Conservation (phyloP, 768 basidiomycete species). For the Termitomyces heimii region DNA sequence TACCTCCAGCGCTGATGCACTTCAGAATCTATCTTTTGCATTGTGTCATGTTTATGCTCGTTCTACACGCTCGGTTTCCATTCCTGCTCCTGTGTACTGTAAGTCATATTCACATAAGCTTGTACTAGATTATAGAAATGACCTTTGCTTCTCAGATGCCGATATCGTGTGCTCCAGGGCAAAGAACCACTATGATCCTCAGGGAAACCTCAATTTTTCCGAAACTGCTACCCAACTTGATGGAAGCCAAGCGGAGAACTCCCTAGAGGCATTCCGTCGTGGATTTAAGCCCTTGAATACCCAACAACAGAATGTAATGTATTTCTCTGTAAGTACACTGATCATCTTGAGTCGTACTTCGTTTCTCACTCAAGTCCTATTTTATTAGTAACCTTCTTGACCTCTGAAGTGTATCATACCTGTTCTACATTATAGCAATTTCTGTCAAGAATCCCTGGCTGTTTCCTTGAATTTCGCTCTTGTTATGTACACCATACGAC, state of each 20-base stretch:
- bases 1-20: slow-evolving; percentile 41
- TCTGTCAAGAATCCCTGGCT: not conserved
- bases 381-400: not conserved
- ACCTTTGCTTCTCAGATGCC: slow-evolving; percentile 10
- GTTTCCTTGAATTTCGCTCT: not conserved
- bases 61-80: slow-evolving; percentile 75
- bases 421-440: not conserved
- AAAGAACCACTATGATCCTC: slow-evolving; percentile 75
- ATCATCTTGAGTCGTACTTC: not conserved
- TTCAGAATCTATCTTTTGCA: slow-evolving; percentile 67
- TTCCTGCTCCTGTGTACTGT: slow-evolving; percentile 83
- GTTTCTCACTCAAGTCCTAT: not conserved
- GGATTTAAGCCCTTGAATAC: slow-evolving; percentile 53
- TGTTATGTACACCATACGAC: not conserved
- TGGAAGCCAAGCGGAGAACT: slow-evolving; percentile 30
- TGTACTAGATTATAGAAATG: not conserved
- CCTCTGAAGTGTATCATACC: not conserved
- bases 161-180: slow-evolving; percentile 59
- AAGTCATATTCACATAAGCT: slow-evolving; percentile 17
- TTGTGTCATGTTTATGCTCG: slow-evolving; percentile 54
- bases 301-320: slow-evolving; percentile 49
- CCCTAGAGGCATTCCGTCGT: slow-evolving; percentile 42
- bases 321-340: slow-evolving; percentile 23
- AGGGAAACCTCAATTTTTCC: slow-evolving; percentile 48
- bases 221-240: slow-evolving; percentile 50